Conservation (phyloP, 345 rosid genomes). For the Aethionema arabicum region DNA sequence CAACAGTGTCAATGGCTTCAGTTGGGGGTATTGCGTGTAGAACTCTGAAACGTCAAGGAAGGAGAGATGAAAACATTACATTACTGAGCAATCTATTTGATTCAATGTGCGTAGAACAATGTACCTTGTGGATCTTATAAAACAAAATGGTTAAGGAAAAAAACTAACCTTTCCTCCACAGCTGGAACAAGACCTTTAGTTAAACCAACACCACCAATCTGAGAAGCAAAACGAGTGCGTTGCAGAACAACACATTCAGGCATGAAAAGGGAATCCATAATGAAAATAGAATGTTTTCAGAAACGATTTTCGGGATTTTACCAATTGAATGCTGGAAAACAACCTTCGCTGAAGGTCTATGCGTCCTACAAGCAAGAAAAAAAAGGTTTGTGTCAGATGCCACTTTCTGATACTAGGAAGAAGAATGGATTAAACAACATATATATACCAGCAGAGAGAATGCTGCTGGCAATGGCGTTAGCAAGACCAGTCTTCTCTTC, state of each 20-base stretch:
- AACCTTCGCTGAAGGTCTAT: slow-evolving; percentile 87
- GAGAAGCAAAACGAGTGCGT: slow-evolving; percentile 23
- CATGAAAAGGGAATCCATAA: background rate
- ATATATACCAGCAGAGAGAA: slow-evolving; percentile 84
- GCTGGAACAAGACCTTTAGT: slow-evolving; percentile 68
- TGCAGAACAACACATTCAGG: slow-evolving; percentile 1
- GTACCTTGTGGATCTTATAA: background rate
- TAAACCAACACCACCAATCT: slow-evolving; percentile 95
- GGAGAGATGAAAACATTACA: slow-evolving; percentile 5
- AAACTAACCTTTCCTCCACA: slow-evolving; percentile 80
- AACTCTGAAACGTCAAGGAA: slow-evolving; percentile 55
- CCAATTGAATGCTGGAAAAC: slow-evolving; percentile 86
- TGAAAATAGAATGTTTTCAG: background rate
- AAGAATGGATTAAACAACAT: slow-evolving; percentile 8
- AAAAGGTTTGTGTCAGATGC: slow-evolving; percentile 22
- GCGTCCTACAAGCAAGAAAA: slow-evolving; percentile 54
- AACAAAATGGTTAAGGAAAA: slow-evolving; percentile 12
- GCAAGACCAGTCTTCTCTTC: slow-evolving; percentile 98
- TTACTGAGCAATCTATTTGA: background rate
- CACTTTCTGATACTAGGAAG: slow-evolving; percentile 2
- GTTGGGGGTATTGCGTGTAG: slow-evolving; percentile 82
- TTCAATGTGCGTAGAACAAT: background rate
- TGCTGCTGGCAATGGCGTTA: slow-evolving; percentile 82
- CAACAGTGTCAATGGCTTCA: slow-evolving; percentile 55
- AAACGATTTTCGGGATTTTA: slow-evolving; percentile 35